Percentiles rank a stretch among this genome's conserved stretches.
These are phyloP conservation scores for Aureobasidium musti DNA, from an alignment of 2,329 filamentous ascomycete species.

Conservation along the genomic window DNA sequence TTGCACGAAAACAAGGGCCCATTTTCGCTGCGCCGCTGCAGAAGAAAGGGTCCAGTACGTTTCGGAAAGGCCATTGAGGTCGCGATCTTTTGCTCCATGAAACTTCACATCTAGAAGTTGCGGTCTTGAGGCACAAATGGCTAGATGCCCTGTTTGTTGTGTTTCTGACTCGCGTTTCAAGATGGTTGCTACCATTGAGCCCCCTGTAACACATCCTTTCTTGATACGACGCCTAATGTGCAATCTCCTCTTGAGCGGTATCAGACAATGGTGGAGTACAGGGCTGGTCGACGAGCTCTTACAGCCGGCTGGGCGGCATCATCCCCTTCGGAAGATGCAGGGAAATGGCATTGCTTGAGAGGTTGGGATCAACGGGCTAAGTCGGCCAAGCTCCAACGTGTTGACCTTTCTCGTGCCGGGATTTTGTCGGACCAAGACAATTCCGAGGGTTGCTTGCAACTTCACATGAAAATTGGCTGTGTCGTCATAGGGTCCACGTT, in stretches of 20 bases:
- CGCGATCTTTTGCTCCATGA: conserved; percentile 21
- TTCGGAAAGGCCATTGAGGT: conserved; percentile 4
- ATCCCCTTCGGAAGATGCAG: conserved; percentile 25
- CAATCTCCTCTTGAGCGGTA: conserved; percentile 24
- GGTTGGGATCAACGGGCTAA: conserved; percentile 29
- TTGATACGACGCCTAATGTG: conserved; percentile 20
- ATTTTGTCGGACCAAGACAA: conserved; percentile 22
- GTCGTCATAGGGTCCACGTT: conserved; percentile 25
- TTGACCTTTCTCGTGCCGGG: conserved; percentile 12
- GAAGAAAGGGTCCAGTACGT: conserved; percentile 17
- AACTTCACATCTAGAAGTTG: not conserved
- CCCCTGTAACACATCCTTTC: conserved; percentile 10
- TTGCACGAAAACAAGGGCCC: not conserved
- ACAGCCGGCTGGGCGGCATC: conserved; percentile 24
- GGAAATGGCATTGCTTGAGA: conserved; percentile 23
- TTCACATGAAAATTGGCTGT: conserved; percentile 24
- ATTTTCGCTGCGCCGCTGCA: conserved; percentile 12
- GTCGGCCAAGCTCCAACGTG: conserved; percentile 22
- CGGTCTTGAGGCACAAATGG: not conserved
- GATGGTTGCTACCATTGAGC: conserved; percentile 16
- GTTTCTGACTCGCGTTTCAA: conserved; percentile 29
- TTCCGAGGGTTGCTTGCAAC: conserved; percentile 11
- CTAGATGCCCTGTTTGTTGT: conserved; percentile 12
- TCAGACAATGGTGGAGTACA: conserved; percentile 28
- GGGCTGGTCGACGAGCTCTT: conserved; percentile 15